phyloP scores from a whole-genome alignment of 2,329 filamentous ascomycete genomes.

The Pseudocercospora pini-densiflorae region DNA sequence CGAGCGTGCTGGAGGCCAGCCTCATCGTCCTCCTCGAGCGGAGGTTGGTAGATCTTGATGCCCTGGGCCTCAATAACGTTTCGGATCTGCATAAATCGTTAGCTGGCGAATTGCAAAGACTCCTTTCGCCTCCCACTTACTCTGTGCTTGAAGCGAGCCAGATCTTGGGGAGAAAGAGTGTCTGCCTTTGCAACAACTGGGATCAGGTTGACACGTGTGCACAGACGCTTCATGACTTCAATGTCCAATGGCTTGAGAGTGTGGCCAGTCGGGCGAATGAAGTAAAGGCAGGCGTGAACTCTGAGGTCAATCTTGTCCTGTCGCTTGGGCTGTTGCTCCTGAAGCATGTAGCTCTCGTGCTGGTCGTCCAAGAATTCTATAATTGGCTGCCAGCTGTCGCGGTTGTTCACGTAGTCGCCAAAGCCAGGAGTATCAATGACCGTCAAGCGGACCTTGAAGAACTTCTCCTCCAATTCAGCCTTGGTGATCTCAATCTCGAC shows the following conservation, averaged over 20 bases:
- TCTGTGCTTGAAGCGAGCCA: conserved; percentile 93
- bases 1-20: conserved; percentile 93
- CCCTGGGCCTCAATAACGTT: conserved; percentile 96
- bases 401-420: conserved; percentile 99
- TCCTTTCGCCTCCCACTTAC: conserved; percentile 57
- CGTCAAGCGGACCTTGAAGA: conserved; percentile 99
- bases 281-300: conserved; percentile 98
- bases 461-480: conserved; percentile 99
- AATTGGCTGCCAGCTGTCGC: conserved; percentile 99
- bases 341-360: conserved; percentile 99
- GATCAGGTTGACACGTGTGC: conserved; percentile 97
- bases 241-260: conserved; percentile 98
- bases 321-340: conserved; percentile 98
- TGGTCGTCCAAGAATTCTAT: conserved; percentile 99
- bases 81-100: conserved; percentile 70
- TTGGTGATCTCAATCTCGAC: conserved; percentile 99
- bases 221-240: conserved; percentile 99
- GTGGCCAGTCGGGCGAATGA: conserved; percentile 98
- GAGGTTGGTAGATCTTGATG: conserved; percentile 99
- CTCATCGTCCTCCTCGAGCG: conserved; percentile 97
- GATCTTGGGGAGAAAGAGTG: conserved; percentile 89
- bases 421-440: conserved; percentile 99
- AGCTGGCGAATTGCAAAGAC: conserved; percentile 25
- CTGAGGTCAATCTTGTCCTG: conserved; percentile 99
- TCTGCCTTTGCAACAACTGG: conserved; percentile 99